Evolutionary conservation across 768 basidiomycete genomes (phyloP).

Genomic region (Amanita muscaria): DNA sequence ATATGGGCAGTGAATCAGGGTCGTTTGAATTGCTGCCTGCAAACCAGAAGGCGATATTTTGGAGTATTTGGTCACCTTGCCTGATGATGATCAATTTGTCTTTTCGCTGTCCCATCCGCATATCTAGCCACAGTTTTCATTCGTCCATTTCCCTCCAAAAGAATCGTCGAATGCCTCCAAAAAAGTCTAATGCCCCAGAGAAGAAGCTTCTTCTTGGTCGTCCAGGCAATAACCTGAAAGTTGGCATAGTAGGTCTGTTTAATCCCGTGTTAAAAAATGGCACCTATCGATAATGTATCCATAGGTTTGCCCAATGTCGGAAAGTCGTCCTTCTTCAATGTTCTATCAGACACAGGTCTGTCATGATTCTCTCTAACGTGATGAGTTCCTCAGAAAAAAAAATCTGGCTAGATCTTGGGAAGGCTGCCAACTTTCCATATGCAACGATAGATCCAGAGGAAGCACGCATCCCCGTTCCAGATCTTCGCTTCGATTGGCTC

Average conservation of each 20-base stretch:
- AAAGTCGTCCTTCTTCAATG: conserved; percentile 99
- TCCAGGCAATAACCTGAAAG: conserved; percentile 95
- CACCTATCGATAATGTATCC: conserved; percentile 13
- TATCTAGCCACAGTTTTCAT: too few species aligned
- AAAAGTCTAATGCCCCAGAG: conserved; percentile 60
- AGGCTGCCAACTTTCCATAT: conserved; percentile 97
- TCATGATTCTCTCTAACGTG: conserved; percentile 6
- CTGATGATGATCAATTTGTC: too few species aligned
- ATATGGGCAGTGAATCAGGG: too few species aligned
- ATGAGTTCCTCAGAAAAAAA: neutral
- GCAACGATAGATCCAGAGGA: conserved; percentile 90
- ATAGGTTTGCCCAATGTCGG: conserved; percentile 92
- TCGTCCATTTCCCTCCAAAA: conserved; percentile 36
- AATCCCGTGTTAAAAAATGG: conserved; percentile 11
- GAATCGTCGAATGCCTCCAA: conserved; percentile 76
- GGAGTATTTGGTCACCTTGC: too few species aligned
- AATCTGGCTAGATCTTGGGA: conserved; percentile 65
- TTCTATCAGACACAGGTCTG: conserved; percentile 81
- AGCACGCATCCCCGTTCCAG: conserved; percentile 94
- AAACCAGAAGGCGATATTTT: too few species aligned
- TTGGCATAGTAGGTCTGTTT: conserved; percentile 92
- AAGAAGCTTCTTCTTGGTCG: conserved; percentile 86
- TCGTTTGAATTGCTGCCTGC: too few species aligned
- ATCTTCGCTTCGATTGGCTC: conserved; percentile 91
- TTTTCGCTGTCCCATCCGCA: too few species aligned